These are phyloP conservation scores for Kuraishia capsulata DNA, from an alignment of 805 yeast species.

Conservation along the genomic window DNA sequence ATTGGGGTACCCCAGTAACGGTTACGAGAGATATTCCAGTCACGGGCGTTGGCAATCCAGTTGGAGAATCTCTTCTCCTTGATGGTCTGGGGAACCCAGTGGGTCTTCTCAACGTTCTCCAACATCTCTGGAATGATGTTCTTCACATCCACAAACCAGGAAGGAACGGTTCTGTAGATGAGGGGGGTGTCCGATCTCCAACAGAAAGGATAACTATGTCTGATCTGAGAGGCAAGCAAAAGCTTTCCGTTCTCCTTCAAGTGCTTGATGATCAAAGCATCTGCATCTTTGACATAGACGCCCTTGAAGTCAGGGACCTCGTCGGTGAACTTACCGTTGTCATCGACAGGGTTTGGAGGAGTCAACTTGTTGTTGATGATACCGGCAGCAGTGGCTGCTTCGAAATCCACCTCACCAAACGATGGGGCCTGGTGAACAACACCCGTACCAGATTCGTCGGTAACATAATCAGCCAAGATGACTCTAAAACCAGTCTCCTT, in stretches of 20 bases:
- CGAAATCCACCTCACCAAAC: constrained; percentile 97
- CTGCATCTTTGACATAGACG: constrained; percentile 91
- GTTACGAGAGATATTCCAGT: constrained; percentile 97
- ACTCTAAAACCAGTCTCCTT: constrained; percentile 77
- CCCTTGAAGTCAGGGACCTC: constrained; percentile 75
- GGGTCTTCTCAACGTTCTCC: constrained; percentile 72
- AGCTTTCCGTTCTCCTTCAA: constrained; percentile 72
- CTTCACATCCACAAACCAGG: constrained; percentile 93
- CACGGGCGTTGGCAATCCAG: constrained; percentile 98
- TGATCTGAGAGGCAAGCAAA: constrained; percentile 70
- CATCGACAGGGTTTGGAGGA: constrained; percentile 95
- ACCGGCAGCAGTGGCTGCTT: constrained; percentile 68
- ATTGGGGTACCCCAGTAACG: constrained; percentile 99
- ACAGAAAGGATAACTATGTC: constrained; percentile 98
- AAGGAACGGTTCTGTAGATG: constrained; percentile 92
- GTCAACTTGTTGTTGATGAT: constrained; percentile 56
- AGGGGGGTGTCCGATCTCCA: constrained; percentile 99
- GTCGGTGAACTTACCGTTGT: constrained; percentile 72
- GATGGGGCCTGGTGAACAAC: constrained; percentile 98
- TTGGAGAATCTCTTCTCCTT: constrained; percentile 94
- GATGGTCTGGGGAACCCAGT: constrained; percentile 89
- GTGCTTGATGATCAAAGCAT: constrained; percentile 77
- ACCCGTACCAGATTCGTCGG: constrained; percentile 97
- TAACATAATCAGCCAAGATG: constrained; percentile 74
- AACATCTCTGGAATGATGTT: constrained; percentile 87